phyloP scores from a whole-genome alignment of 306 rosid species.

The Betula pendula region DNA sequence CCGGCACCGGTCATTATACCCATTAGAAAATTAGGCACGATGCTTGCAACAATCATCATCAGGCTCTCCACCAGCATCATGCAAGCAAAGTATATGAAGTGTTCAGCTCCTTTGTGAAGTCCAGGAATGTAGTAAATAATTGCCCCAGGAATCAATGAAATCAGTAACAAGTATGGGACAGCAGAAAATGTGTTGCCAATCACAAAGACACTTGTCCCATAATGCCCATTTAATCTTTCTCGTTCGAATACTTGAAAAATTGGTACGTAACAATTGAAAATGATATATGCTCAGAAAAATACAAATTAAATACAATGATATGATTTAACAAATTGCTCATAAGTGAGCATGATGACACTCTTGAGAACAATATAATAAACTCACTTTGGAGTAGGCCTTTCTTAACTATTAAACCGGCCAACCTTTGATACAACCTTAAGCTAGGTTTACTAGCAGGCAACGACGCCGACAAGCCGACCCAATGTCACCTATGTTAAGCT shows the following conservation, averaged over 20 bases:
- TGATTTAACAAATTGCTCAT: too few species aligned
- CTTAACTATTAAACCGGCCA: too few species aligned
- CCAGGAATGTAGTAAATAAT: slow-evolving; percentile 48
- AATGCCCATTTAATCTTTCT: slow-evolving; percentile 60
- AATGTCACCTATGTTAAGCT: too few species aligned
- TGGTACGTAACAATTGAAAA: background rate
- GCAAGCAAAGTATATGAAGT: slow-evolving; percentile 47
- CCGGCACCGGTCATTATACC: slow-evolving; percentile 75
- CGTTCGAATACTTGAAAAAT: slow-evolving; percentile 42
- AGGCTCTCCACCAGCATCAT: slow-evolving; percentile 70
- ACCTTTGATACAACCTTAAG: too few species aligned
- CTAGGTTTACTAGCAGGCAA: too few species aligned
- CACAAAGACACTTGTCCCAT: slow-evolving; percentile 49
- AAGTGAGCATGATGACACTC: too few species aligned
- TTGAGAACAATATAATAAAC: too few species aligned
- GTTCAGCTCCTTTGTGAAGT: slow-evolving; percentile 45
- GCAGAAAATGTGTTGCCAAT: slow-evolving; percentile 64
- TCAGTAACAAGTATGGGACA: slow-evolving; percentile 43
- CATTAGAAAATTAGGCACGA: slow-evolving; percentile 74
- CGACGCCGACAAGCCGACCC: too few species aligned
- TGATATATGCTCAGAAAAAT: background rate
- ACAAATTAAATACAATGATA: too few species aligned
- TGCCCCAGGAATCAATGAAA: slow-evolving; percentile 57
- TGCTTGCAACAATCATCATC: slow-evolving; percentile 71
- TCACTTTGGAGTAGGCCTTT: too few species aligned